A percentile compares a stretch with the other conserved stretches of the same genome.
Conservation (phyloP, 768 basidiomycete genomes). For the Phlebiopsis gigantea region DNA sequence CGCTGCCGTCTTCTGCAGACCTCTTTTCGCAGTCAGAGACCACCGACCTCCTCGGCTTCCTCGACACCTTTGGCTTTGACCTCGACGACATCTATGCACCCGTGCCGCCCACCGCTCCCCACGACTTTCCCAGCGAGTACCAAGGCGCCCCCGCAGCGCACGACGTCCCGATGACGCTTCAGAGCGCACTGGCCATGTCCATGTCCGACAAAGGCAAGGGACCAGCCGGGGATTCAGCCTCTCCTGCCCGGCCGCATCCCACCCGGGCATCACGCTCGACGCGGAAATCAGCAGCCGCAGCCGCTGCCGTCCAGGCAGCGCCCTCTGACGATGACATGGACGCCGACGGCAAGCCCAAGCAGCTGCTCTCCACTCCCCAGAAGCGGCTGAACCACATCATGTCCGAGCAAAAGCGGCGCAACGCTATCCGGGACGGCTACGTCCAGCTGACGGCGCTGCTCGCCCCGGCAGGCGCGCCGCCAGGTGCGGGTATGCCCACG, state of each 20-base stretch:
- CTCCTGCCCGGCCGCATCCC: conserved; percentile 32
- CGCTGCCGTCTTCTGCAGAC: conserved; percentile 66
- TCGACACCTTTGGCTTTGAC: conserved; percentile 77
- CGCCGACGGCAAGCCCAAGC: conserved; percentile 36
- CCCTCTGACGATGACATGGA: conserved; percentile 3
- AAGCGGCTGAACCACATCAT: conserved; percentile 91
- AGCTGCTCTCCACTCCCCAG: conserved; percentile 76
- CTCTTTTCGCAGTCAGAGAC: conserved; percentile 78
- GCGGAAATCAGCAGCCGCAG: conserved; percentile 19
- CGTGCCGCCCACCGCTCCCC: background rate
- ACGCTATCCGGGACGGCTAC: conserved; percentile 88
- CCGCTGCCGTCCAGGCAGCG: background rate
- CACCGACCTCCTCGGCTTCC: conserved; percentile 73
- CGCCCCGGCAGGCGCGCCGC: conserved; percentile 69
- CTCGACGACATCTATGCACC: conserved; percentile 28
- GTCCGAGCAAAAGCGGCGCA: conserved; percentile 90
- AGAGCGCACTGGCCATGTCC: conserved; percentile 12
- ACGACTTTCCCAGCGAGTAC: background rate
- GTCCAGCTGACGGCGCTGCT: conserved; percentile 79
- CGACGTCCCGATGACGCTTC: conserved; percentile 12
- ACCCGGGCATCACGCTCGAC: conserved; percentile 30
- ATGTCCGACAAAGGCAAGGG: conserved; percentile 2
- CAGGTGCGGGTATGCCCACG: conserved; percentile 63
- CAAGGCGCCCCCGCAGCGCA: conserved; percentile 7
- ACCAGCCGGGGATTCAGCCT: background rate